A percentile compares a stretch with the other conserved stretches of the same genome.
phyloP scores from a whole-genome alignment of 2,329 filamentous ascomycete genomes.

The Aspergillus sp. region DNA sequence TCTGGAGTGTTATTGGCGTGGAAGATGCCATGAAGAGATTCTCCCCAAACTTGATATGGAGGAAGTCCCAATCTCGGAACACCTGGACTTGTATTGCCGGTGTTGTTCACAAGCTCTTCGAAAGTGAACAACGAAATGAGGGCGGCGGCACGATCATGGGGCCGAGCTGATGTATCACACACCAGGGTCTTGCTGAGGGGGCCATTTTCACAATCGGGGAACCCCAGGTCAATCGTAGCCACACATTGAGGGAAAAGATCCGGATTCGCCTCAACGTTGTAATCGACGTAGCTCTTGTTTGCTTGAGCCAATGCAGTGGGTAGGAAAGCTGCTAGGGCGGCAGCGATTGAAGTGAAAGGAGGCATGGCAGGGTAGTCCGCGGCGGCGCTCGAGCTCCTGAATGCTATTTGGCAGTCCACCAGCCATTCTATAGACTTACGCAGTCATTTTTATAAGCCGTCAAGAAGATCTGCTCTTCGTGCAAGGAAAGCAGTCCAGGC shows the following conservation, averaged over 20 bases:
- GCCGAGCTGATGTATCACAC: slow-evolving; percentile 48
- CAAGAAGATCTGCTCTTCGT: background rate
- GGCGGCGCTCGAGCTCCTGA: background rate
- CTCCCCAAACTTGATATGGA: slow-evolving; percentile 61
- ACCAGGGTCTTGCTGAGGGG: slow-evolving; percentile 52
- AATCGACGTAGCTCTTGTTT: slow-evolving; percentile 29
- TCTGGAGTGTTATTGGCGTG: slow-evolving; percentile 56
- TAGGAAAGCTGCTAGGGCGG: slow-evolving; percentile 22
- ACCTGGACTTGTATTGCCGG: slow-evolving; percentile 50
- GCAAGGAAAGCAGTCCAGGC: slow-evolving; percentile 1
- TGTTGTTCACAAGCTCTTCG: slow-evolving; percentile 57
- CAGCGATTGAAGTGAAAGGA: slow-evolving; percentile 12
- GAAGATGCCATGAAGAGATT: slow-evolving; percentile 62
- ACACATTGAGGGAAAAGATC: slow-evolving; percentile 22
- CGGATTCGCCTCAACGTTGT: slow-evolving; percentile 25
- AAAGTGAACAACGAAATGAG: slow-evolving; percentile 53
- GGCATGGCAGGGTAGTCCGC: slow-evolving; percentile 15
- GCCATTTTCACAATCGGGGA: slow-evolving; percentile 54
- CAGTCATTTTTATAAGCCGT: background rate
- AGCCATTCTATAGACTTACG: slow-evolving; percentile 6
- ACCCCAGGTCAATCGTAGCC: slow-evolving; percentile 27
- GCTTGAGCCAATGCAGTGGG: slow-evolving; percentile 24
- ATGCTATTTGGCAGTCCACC: background rate
- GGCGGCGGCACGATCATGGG: slow-evolving; percentile 45
- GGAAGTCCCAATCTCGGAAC: slow-evolving; percentile 58